A percentile compares a stretch with the other conserved stretches of the same genome.
These are phyloP conservation scores for Chrysopogon serrulatus DNA, from an alignment of 176 grass and related monocot species.

Conservation along the genomic window DNA sequence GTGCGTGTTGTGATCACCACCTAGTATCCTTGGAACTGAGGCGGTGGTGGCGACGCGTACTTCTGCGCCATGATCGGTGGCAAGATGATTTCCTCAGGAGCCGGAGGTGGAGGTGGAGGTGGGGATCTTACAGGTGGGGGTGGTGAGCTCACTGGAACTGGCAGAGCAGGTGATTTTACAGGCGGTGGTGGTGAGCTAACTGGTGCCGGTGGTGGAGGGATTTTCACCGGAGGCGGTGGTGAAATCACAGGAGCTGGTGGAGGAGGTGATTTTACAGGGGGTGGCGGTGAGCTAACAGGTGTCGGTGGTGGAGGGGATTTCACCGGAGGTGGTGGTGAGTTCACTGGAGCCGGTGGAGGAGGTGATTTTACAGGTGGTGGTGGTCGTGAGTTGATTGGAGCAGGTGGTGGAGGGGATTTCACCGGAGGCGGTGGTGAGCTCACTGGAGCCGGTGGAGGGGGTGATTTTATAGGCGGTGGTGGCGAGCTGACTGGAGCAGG, in stretches of 20 bases:
- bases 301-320: conserved; percentile 5
- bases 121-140: neutral
- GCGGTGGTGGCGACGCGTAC: conserved; percentile 37
- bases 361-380: neutral
- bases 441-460: neutral
- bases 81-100: neutral
- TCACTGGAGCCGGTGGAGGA: neutral
- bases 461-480: neutral
- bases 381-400: neutral
- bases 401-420: neutral
- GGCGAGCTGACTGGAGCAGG: neutral
- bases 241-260: neutral
- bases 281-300: neutral
- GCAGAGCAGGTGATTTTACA: neutral
- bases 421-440: neutral
- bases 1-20: too few relatives aligned
- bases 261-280: neutral
- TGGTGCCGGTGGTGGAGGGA: neutral
- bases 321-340: neutral
- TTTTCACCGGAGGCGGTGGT: neutral
- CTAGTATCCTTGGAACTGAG: conserved; percentile 53
- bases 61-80: conserved; percentile 20
- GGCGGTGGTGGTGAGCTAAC: conserved; percentile 20
- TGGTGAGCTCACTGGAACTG: neutral
- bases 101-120: neutral